Base-by-base conservation (phyloP, 345 rosid species). In the Linum tenue region DNA sequence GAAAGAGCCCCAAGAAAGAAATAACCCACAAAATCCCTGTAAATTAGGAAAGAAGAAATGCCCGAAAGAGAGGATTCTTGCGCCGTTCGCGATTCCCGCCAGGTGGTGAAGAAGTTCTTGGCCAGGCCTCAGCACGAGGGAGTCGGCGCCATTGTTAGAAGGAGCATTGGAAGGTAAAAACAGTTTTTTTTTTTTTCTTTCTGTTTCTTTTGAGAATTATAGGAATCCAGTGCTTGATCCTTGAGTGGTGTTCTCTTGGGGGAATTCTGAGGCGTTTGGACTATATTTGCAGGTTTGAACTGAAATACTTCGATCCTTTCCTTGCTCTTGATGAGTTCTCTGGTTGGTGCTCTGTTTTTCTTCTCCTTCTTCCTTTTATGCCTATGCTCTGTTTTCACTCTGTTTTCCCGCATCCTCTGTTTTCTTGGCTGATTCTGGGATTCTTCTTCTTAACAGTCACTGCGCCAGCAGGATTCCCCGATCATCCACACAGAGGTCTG, bases 401-500 rank as follows among this genome's bases (percentile, higher is more conserved):
- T 64, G 50, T 37, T 7, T 36, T 22, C 0, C 31, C 31, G 31
- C 31, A 22, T 22, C 31, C 31, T 22, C 31, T 22, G 31, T 22
- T 22, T 11, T 2, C 3, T 44, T 17, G 66, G 22, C 3, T 55
- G 2, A 3, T n/a, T 53, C 39, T 14, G 11, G 15, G 22, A 5
- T 43, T 56, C 60, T 37, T 63, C 14, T 66, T 63, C 68, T 8
- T 56, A 58, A 11, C 87, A 89, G 98, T 83, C 39, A 80, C 90
- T 60, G 84, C 92, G 56, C 96, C 96, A 37, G 82, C 92, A 60
- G 98, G 98, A 62, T 91, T 91, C 73, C 96, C 92, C 59, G 98
- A 91, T 76, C 98, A 91, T 76, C 98, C 98, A 50, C 98, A 91
- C 35, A 87, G 95, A 91, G 98, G 97, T 88, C 56, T 62, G 79